A percentile compares a stretch with the other conserved stretches of the same genome.
These are phyloP conservation scores for Chaetomium cochliodes DNA, from an alignment of 495 filamentous ascomycete genomes.

Conservation along the genomic window DNA sequence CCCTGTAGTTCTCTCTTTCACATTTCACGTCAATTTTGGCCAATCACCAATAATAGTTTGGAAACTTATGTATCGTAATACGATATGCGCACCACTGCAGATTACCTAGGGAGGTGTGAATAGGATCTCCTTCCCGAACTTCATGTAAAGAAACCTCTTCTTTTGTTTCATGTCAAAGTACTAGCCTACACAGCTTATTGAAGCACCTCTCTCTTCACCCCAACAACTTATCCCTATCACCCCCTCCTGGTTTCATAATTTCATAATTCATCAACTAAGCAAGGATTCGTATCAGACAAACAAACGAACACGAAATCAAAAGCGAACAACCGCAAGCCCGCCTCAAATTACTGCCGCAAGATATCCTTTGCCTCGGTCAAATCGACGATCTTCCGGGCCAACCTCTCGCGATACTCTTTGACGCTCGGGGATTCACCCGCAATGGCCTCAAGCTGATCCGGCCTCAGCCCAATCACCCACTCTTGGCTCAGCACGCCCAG, in stretches of 20 bases:
- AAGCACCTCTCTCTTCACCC: too few relatives aligned
- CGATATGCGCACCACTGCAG: too few relatives aligned
- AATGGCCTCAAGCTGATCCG: conserved; percentile 37
- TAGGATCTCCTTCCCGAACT: too few relatives aligned
- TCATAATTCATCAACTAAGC: background rate
- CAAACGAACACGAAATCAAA: background rate
- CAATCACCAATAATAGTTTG: too few relatives aligned
- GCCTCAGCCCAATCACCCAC: conserved; percentile 35
- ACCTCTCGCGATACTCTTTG: conserved; percentile 27
- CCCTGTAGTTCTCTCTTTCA: background rate
- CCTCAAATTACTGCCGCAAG: conserved; percentile 20
- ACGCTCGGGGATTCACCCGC: conserved; percentile 35
- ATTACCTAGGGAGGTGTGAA: too few relatives aligned
- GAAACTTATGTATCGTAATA: too few relatives aligned
- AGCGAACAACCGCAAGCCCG: background rate
- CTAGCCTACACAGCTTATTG: too few relatives aligned
- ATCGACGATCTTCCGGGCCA: conserved; percentile 33
- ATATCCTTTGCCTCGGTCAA: conserved; percentile 33
- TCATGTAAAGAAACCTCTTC: too few relatives aligned
- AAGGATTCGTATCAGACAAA: background rate
- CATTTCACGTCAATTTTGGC: too few relatives aligned
- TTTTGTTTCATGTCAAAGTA: too few relatives aligned
- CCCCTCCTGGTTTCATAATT: too few relatives aligned
- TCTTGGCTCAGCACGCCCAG: conserved; percentile 37
- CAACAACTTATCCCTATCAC: too few relatives aligned